Conservation (phyloP, 306 rosid genomes). For the Vicia faba region DNA sequence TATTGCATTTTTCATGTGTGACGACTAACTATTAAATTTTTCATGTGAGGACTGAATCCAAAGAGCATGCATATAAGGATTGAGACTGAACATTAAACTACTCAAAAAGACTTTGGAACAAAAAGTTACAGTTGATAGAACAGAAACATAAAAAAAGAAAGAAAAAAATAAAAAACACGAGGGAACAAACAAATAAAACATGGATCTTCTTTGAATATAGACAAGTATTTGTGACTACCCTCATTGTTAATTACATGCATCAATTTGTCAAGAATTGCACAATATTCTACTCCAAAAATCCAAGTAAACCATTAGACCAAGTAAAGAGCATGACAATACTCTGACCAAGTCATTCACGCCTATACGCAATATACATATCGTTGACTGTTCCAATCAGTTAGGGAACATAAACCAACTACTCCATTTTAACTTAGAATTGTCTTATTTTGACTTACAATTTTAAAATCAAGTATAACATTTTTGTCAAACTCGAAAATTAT, state of each 20-base stretch:
- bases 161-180: neutral
- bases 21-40: no score
- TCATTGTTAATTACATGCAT: neutral
- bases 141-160: neutral
- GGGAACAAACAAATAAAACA: neutral
- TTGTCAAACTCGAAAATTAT: no score
- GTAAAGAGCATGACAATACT: neutral
- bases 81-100: no score
- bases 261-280: neutral
- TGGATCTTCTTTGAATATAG: neutral
- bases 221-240: neutral
- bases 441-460: no score
- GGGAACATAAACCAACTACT: no score
- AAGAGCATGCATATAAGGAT: no score
- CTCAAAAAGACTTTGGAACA: neutral
- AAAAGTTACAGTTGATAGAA: neutral
- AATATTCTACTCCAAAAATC: slow-evolving; percentile 5
- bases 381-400: slow-evolving; percentile 9
- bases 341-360: slow-evolving; percentile 34
- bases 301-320: slow-evolving; percentile 16
- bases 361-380: slow-evolving; percentile 28
- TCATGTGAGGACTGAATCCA: no score
- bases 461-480: no score
- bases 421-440: no score
- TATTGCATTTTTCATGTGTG: no score